Conservation (phyloP, 768 basidiomycete species). For the Crassisporium funariophilum region DNA sequence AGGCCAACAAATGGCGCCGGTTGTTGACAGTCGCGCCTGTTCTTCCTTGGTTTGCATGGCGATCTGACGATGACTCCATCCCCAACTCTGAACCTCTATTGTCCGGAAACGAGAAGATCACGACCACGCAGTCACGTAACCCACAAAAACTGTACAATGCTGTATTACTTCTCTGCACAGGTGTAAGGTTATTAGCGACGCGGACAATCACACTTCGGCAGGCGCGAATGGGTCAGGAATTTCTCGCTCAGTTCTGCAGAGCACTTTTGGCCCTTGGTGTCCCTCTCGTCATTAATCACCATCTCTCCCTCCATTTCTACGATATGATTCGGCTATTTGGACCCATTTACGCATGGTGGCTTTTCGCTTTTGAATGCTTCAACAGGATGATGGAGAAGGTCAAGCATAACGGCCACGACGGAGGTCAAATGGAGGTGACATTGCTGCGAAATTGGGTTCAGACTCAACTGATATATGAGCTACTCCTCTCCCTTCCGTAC, state of each 20-base stretch:
- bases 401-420: slow-evolving; percentile 31
- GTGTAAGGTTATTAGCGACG: slow-evolving; percentile 18
- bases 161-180: slow-evolving; percentile 18
- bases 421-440: slow-evolving; percentile 31
- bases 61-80: slow-evolving; percentile 21
- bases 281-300: slow-evolving; percentile 26
- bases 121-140: slow-evolving; percentile 15
- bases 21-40: slow-evolving; percentile 26
- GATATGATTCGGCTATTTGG: slow-evolving; percentile 27
- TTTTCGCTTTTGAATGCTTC: slow-evolving; percentile 36
- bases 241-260: slow-evolving; percentile 21
- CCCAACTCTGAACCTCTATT: slow-evolving; percentile 15
- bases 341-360: slow-evolving; percentile 37
- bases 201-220: slow-evolving; percentile 24
- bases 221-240: slow-evolving; percentile 23
- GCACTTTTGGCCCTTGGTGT: slow-evolving; percentile 16
- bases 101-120: slow-evolving; percentile 16
- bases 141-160: slow-evolving; percentile 12
- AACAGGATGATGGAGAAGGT: slow-evolving; percentile 35
- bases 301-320: slow-evolving; percentile 27
- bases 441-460: slow-evolving; percentile 30
- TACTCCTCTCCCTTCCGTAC: slow-evolving; percentile 17
- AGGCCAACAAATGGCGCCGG: slow-evolving; percentile 34
- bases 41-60: slow-evolving; percentile 30
- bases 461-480: slow-evolving; percentile 27